Base-by-base conservation (phyloP, 805 yeast species). In the Candida ulmi region DNA sequence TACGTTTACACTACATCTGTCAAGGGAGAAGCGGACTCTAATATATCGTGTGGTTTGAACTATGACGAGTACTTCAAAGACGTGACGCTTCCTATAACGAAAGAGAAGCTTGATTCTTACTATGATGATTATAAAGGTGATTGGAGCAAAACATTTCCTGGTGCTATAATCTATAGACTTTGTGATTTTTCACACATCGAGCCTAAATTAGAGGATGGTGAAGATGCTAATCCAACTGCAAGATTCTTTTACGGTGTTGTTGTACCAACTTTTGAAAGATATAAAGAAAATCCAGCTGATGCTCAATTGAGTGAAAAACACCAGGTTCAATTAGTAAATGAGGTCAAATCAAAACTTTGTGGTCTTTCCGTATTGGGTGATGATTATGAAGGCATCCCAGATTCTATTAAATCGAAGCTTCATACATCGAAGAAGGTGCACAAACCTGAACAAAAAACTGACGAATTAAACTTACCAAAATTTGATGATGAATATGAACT, bases 401-500 rank as follows among this genome's bases (percentile, higher is more conserved):
- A 17, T 17, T 9, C 21, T 8, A 4, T 13, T 9, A 17, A 17
- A 17, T 13, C 17, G 8, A 17, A 17, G 4, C 11, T n/a, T n/a
- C n/a, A n/a, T n/a, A n/a, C n/a, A n/a, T n/a, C n/a, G n/a, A n/a
- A n/a, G n/a, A n/a, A n/a, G n/a, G n/a, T n/a, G n/a, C n/a, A n/a
- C n/a, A n/a, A n/a, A n/a, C n/a, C n/a, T n/a, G n/a, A 18, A 4
- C 5, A 17, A 19, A 21, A 31, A 6, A 31, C 16, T 4, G 13
- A n/a, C 19, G 17, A 18, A 5, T 5, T 31, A 13, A 16, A 31
- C 7, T 31, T 31, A 19, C 34, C 34, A 5, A 31, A 31, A 31
- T 31, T 31, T 31, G 34, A 31, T n/a, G 34, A 31, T 31, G 34
- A 31, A 21, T 31, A 31, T 19, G 34, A 31, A 31, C 4, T 31